A percentile compares a stretch with the other conserved stretches of the same genome.
Evolutionary conservation across 2,329 filamentous ascomycete genomes (phyloP).

Genomic region (Arthrobotrys musiformis): DNA sequence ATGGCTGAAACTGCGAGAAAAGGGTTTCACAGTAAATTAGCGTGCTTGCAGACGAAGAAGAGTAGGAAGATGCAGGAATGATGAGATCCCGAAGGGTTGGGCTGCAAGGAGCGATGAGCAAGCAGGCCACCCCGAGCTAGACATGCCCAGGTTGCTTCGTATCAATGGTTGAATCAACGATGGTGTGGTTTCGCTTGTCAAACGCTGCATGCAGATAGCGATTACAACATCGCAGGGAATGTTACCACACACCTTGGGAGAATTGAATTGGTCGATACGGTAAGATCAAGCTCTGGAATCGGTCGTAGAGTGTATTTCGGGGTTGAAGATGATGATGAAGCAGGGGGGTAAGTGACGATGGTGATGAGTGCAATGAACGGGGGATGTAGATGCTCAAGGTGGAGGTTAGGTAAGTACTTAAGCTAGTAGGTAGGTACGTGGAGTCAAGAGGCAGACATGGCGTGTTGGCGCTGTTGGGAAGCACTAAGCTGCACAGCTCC

Average conservation of each 20-base stretch:
- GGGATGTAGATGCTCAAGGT: too few relatives aligned
- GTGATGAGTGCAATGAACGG: too few relatives aligned
- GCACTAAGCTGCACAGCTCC: neutral
- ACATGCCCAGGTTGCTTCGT: neutral
- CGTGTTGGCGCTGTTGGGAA: slow-evolving; percentile 26
- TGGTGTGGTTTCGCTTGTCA: slow-evolving; percentile 48
- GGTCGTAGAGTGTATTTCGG: too few relatives aligned
- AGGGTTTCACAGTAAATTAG: neutral
- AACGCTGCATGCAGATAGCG: slow-evolving; percentile 42
- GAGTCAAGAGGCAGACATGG: neutral
- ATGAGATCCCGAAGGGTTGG: slow-evolving; percentile 5
- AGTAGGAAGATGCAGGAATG: neutral
- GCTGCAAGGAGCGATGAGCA: slow-evolving; percentile 20
- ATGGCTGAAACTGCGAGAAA: too few relatives aligned
- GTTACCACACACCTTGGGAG: too few relatives aligned
- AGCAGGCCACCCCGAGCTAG: slow-evolving; percentile 6
- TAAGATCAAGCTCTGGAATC: too few relatives aligned
- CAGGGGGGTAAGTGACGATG: neutral
- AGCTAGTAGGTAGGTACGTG: neutral
- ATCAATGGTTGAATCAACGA: slow-evolving; percentile 6
- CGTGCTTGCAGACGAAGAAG: neutral
- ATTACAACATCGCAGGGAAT: slow-evolving; percentile 30
- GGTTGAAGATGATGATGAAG: neutral
- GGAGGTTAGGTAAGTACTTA: neutral
- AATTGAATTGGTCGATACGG: too few relatives aligned